Conservation (phyloP, 148 eudicot genomes). For the Fallopia convolvulus region DNA sequence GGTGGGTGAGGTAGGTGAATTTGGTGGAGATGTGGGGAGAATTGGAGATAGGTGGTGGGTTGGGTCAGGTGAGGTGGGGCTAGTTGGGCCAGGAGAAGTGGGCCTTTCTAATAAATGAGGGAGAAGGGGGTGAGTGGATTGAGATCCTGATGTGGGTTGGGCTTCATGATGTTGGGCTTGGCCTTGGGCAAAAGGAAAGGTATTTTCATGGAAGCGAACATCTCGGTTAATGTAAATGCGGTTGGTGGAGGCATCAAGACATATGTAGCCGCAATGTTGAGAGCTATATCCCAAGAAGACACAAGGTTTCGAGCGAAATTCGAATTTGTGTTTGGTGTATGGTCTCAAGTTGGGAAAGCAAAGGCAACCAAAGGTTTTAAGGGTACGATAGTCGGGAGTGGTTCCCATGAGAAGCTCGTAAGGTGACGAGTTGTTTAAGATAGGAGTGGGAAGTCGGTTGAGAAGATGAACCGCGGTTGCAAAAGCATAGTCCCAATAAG, state of each 20-base stretch:
- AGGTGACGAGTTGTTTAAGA: not conserved
- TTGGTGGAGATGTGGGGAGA: not conserved
- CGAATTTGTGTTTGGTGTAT: not conserved
- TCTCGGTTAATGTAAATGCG: not conserved
- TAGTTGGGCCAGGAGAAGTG: not conserved
- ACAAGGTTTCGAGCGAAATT: not conserved
- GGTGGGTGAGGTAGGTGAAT: no score
- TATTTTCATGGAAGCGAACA: not conserved
- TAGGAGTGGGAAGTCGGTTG: not conserved
- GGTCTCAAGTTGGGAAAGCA: not conserved
- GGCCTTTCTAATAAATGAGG: not conserved
- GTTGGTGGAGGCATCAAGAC: not conserved
- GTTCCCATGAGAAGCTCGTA: not conserved
- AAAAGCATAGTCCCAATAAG: not conserved
- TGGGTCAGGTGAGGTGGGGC: not conserved
- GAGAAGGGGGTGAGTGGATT: not conserved
- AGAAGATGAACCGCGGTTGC: not conserved
- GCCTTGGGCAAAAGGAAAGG: not conserved
- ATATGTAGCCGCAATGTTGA: not conserved
- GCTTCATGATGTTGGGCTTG: no score
- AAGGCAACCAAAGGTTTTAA: not conserved
- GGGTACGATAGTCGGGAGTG: not conserved
- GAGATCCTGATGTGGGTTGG: not conserved
- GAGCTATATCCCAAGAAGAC: not conserved
- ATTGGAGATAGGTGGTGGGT: not conserved